Percentiles rank a stretch among this genome's conserved stretches.
phyloP scores from a whole-genome alignment of 768 basidiomycete genomes.

The Suillus clintonianus region DNA sequence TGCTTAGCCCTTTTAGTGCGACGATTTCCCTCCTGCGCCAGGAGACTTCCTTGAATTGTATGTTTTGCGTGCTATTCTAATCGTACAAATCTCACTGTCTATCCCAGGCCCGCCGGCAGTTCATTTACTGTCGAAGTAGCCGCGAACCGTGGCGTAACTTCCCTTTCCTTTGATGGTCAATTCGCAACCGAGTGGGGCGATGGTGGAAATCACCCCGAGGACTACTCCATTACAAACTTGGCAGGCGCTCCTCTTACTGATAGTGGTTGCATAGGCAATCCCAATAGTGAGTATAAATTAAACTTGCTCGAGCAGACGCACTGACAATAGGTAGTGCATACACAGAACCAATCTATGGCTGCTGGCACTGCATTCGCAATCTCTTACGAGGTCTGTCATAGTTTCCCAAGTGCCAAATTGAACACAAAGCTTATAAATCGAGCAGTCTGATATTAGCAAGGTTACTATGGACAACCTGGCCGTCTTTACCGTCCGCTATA shows the following conservation, averaged over 20 bases:
- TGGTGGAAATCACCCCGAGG: constrained; percentile 44
- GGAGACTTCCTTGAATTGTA: constrained; percentile 48
- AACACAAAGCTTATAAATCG: neutral
- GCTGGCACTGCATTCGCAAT: constrained; percentile 60
- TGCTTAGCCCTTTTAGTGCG: constrained; percentile 48
- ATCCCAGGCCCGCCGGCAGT: constrained; percentile 47
- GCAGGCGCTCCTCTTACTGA: constrained; percentile 2
- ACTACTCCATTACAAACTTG: constrained; percentile 38
- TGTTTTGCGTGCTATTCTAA: constrained; percentile 5
- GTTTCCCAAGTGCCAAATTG: neutral
- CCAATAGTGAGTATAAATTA: constrained; percentile 43
- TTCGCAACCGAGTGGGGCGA: constrained; percentile 48
- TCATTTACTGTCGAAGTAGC: constrained; percentile 51
- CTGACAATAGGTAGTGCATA: constrained; percentile 42
- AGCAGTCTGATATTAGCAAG: constrained; percentile 46
- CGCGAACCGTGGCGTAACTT: constrained; percentile 49
- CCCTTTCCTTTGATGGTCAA: constrained; percentile 42
- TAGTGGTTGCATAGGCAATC: constrained; percentile 43
- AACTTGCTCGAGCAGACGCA: neutral
- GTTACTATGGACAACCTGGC: constrained; percentile 51
- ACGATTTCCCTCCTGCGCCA: constrained; percentile 44
- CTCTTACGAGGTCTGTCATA: constrained; percentile 43
- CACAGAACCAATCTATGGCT: constrained; percentile 51
- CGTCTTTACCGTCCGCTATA: constrained; percentile 52
- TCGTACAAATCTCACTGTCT: neutral